A percentile compares a stretch with the other conserved stretches of the same genome.
Evolutionary conservation across 2,329 filamentous ascomycete species (phyloP).

Genomic region (Fusarium bactridioides): DNA sequence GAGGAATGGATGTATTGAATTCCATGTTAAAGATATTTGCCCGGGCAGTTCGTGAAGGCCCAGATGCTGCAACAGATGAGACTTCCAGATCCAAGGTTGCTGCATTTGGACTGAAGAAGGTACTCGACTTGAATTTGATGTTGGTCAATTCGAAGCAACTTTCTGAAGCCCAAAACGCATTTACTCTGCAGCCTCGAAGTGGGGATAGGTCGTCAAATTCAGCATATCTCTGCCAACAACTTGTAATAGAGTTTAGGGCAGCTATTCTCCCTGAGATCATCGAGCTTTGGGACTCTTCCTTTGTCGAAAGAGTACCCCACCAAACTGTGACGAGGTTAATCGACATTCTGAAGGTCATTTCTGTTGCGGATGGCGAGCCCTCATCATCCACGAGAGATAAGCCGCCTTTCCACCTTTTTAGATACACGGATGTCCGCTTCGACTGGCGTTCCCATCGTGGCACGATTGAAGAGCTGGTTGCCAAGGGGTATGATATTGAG

Average conservation of each 20-base stretch:
- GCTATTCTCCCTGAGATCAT: constrained; percentile 78
- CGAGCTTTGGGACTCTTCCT: constrained; percentile 83
- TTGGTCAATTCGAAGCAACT: constrained; percentile 82
- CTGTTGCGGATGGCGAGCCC: constrained; percentile 78
- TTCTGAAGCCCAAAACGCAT: constrained; percentile 73
- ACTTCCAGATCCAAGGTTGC: constrained; percentile 58
- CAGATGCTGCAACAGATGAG: constrained; percentile 56
- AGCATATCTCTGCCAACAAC: constrained; percentile 67
- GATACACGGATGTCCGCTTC: constrained; percentile 54
- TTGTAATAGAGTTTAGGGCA: constrained; percentile 86
- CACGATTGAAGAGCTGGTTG: constrained; percentile 46
- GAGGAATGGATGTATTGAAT: constrained; percentile 78
- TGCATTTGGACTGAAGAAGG: constrained; percentile 75
- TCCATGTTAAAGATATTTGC: constrained; percentile 73
- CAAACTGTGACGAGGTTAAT: constrained; percentile 81
- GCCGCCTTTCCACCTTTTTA: constrained; percentile 52
- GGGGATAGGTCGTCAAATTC: constrained; percentile 53
- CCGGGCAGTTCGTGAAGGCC: constrained; percentile 41
- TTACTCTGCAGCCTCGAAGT: constrained; percentile 52
- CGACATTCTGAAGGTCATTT: constrained; percentile 81
- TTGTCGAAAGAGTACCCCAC: constrained; percentile 82
- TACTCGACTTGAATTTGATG: constrained; percentile 81
- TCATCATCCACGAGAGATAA: constrained; percentile 69
- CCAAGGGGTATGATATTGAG: constrained; percentile 56
- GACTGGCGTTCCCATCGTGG: constrained; percentile 51